Base-by-base conservation (phyloP, 2,329 filamentous ascomycete genomes). In the Trichoderma citrinoviride region DNA sequence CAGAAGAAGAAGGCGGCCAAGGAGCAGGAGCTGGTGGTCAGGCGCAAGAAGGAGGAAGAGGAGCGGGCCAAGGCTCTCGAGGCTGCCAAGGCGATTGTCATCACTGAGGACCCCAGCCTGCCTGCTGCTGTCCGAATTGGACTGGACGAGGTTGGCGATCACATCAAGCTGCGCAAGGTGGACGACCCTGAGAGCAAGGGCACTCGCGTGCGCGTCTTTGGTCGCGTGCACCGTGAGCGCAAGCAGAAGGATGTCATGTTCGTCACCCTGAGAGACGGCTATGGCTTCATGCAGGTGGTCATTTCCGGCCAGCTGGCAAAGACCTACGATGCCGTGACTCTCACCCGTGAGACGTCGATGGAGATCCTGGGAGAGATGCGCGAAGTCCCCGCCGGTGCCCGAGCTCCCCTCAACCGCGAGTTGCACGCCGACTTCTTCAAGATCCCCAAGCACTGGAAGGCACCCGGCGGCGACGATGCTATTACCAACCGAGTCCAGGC, bases 351-450 rank as follows among this genome's bases (percentile, higher is more conserved):
- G 79, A 95, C 92, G n/a, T 92, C 92, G 58, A 87, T 97, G 74
- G 88, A 88, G 72, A 86, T 97, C 65, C 87, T 87, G 67, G 93
- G 93, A 70, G 91, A 96, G 82, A 87, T 97, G 83, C 87, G 87
- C 75, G 85, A 90, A 73, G 90, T 97, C 5, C 93, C 90, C 10
- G 84, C 85, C 25, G 91, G 91, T 63, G 87, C 90, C 68, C 87
- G 89, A 66, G 93, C 93, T 0, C 92, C 92, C 55, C 88, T 92
- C 79, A 83, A 90, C 83, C 91, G 94, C 69, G 93, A 97, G 78
- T 83, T 97, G 56, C 92, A 94, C 73, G 93, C 91, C 71, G 93
- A 97, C 78, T 97, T 89, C 82, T 97, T 90, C 83, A 85, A 87
- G 75, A 86, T 96, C 71, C 87, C 91, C 66, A 90, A 66, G 53